Evolutionary conservation across 2,329 filamentous ascomycete species (phyloP).

Genomic region (Aspergillus udagawae): DNA sequence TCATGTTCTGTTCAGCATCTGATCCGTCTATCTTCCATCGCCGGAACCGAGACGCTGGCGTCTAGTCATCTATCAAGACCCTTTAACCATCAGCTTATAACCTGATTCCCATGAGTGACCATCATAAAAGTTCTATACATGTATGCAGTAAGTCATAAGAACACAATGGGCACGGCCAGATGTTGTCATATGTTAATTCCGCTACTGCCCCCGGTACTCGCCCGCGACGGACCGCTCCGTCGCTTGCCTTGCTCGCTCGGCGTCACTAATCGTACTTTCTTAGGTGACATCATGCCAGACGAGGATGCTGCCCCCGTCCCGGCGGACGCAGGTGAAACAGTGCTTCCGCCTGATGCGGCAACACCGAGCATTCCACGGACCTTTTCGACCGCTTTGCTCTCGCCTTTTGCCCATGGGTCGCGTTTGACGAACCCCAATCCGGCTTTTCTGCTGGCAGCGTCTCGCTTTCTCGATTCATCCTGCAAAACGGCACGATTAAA

Average conservation of each 20-base stretch:
- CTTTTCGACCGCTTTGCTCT: slow-evolving; percentile 45
- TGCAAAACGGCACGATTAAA: slow-evolving; percentile 31
- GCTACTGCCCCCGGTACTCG: slow-evolving; percentile 14
- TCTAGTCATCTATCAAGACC: neutral
- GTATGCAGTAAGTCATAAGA: neutral
- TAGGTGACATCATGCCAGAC: slow-evolving; percentile 38
- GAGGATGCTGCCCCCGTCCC: slow-evolving; percentile 19
- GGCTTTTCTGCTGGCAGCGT: slow-evolving; percentile 29
- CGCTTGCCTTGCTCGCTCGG: slow-evolving; percentile 39
- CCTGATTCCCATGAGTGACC: neutral
- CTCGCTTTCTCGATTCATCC: slow-evolving; percentile 31
- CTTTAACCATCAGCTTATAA: neutral
- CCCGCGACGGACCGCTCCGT: slow-evolving; percentile 17
- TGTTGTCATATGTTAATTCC: slow-evolving; percentile 5
- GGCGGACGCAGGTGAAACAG: slow-evolving; percentile 18
- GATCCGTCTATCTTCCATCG: neutral
- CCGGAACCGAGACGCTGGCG: neutral
- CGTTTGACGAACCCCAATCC: slow-evolving; percentile 38
- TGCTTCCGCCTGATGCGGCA: slow-evolving; percentile 22
- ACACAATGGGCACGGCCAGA: neutral
- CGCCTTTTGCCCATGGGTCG: slow-evolving; percentile 42
- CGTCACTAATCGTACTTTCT: slow-evolving; percentile 44
- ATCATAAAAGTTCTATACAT: neutral
- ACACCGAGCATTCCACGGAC: slow-evolving; percentile 41
- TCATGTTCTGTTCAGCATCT: neutral